Percentiles rank a stretch among this genome's conserved stretches.
These are phyloP conservation scores for Ceratobasidium sp. DNA, from an alignment of 1,284 basidiomycete genomes.

Conservation along the genomic window DNA sequence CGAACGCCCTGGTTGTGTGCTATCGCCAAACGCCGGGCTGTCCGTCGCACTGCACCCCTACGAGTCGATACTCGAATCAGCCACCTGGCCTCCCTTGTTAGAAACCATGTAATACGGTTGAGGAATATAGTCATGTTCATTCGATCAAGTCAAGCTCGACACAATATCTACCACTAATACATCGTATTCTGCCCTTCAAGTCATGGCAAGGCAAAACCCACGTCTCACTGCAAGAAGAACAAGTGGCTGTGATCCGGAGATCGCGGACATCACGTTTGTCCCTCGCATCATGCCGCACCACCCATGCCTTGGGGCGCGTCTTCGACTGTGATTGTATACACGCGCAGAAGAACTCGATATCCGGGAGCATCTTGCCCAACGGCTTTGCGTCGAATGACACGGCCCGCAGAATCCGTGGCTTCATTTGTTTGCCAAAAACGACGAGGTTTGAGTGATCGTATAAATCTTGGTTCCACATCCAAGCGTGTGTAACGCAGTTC, in stretches of 20 bases:
- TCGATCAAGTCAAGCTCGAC: too few species aligned
- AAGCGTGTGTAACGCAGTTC: background rate
- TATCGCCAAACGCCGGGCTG: too few species aligned
- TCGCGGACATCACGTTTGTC: background rate
- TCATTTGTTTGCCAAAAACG: background rate
- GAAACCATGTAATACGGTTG: too few species aligned
- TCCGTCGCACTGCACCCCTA: too few species aligned
- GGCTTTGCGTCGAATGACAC: background rate
- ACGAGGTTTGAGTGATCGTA: slow-evolving; percentile 4
- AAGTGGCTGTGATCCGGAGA: background rate
- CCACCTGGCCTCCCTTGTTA: too few species aligned
- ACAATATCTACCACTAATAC: background rate
- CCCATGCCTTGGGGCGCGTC: background rate
- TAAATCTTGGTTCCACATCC: slow-evolving; percentile 1
- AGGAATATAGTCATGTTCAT: too few species aligned
- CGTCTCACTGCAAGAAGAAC: background rate
- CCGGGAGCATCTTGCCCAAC: background rate
- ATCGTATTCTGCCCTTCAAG: background rate
- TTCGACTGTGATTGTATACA: background rate
- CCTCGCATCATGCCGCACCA: background rate
- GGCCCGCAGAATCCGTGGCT: background rate
- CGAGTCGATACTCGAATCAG: too few species aligned
- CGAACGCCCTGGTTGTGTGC: too few species aligned
- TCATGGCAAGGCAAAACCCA: background rate
- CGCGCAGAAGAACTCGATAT: background rate